Conservation (phyloP, 345 rosid genomes). For the Eucalyptus camaldulensis region DNA sequence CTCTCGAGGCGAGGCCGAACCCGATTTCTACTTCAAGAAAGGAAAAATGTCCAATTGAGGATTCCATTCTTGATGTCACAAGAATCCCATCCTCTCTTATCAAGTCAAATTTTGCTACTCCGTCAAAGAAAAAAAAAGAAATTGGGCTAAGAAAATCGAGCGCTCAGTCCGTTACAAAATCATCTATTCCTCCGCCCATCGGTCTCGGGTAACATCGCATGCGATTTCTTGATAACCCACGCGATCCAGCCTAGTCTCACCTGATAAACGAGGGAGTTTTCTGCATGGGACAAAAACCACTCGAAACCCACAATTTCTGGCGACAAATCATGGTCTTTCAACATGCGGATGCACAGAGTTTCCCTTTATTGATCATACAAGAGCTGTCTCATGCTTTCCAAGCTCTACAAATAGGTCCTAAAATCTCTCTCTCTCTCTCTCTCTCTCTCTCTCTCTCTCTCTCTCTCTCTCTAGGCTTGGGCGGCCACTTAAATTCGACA, state of each 20-base stretch:
- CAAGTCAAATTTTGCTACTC: not conserved
- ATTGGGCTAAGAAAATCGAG: not conserved
- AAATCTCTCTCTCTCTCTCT: not conserved
- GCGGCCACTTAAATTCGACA: not conserved
- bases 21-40: not conserved
- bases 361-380: not conserved
- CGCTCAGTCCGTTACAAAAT: not conserved
- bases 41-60: not conserved
- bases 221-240: not conserved
- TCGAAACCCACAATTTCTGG: not conserved
- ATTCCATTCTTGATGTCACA: not conserved
- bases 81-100: not conserved
- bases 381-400: not conserved
- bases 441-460: not conserved
- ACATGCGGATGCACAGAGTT: not conserved
- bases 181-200: not conserved
- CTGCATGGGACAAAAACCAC: not conserved
- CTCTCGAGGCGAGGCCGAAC: not conserved
- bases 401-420: not conserved
- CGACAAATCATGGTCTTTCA: not conserved
- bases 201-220: not conserved
- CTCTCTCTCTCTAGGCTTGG: not conserved
- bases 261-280: not conserved
- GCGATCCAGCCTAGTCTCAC: not conserved
- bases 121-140: too few species aligned